phyloP scores from a whole-genome alignment of 305 asterid genomes.

The Fraxinus ornus region DNA sequence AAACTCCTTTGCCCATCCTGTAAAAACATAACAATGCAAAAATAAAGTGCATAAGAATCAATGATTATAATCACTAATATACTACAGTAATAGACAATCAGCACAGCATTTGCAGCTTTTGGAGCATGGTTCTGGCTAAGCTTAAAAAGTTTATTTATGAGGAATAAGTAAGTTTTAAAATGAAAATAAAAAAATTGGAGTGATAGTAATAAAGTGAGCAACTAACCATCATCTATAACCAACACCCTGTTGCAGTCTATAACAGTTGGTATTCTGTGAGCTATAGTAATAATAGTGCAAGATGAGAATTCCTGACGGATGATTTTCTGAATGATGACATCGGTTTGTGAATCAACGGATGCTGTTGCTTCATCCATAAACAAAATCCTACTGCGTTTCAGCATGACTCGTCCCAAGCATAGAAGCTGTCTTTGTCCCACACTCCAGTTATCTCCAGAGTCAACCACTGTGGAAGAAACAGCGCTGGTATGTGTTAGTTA shows the following conservation, averaged over 20 bases:
- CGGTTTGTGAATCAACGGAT: slow-evolving; percentile 63
- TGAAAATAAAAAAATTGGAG: background rate
- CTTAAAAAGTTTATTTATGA: background rate
- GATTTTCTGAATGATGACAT: slow-evolving; percentile 46
- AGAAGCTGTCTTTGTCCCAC: slow-evolving; percentile 67
- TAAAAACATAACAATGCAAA: background rate
- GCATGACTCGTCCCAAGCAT: slow-evolving; percentile 64
- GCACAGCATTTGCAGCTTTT: background rate
- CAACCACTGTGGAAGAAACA: slow-evolving; percentile 37
- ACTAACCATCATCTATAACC: slow-evolving; percentile 50
- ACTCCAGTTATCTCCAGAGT: slow-evolving; percentile 72
- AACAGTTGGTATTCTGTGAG: slow-evolving; percentile 64
- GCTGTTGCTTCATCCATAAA: slow-evolving; percentile 79
- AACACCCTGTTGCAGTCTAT: slow-evolving; percentile 55
- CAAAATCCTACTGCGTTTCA: slow-evolving; percentile 40
- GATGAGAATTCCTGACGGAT: slow-evolving; percentile 51
- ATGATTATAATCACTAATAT: background rate
- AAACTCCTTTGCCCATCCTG: slow-evolving; percentile 55
- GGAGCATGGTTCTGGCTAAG: background rate
- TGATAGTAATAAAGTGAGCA: background rate
- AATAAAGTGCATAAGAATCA: background rate
- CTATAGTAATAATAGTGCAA: slow-evolving; percentile 56
- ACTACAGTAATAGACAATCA: background rate
- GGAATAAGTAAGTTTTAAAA: background rate
- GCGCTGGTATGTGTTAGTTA: background rate